Conservation (phyloP, 2,329 filamentous ascomycete genomes). For the Calycina herbarum region DNA sequence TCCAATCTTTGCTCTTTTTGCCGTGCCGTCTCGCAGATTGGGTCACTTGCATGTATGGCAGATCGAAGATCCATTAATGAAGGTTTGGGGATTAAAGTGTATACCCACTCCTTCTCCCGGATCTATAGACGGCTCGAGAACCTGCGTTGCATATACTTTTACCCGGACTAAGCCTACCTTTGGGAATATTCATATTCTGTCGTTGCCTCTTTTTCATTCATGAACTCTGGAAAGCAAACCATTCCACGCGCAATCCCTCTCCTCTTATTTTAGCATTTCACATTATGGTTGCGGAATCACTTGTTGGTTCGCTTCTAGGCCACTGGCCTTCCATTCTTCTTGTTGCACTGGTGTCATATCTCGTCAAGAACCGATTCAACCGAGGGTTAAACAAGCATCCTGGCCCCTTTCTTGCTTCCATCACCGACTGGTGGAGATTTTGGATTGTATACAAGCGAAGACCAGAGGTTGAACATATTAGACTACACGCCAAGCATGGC, state of each 20-base stretch:
- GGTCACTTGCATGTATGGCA: slow-evolving; percentile 9
- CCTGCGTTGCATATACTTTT: slow-evolving; percentile 5
- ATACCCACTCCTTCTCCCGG: not conserved
- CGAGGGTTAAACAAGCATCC: slow-evolving; percentile 69
- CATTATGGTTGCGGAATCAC: slow-evolving; percentile 27
- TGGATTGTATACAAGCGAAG: slow-evolving; percentile 64
- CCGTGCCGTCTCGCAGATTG: slow-evolving; percentile 13
- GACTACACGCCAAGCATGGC: slow-evolving; percentile 69
- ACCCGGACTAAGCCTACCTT: not conserved
- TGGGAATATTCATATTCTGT: not conserved
- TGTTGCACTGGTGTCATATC: slow-evolving; percentile 41
- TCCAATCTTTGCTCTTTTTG: slow-evolving; percentile 8
- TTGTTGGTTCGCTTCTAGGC: slow-evolving; percentile 22
- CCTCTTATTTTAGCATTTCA: not conserved
- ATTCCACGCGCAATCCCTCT: not conserved
- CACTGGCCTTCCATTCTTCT: slow-evolving; percentile 47
- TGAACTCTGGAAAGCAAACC: not conserved
- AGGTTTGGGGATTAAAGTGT: slow-evolving; percentile 7
- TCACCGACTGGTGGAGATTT: slow-evolving; percentile 75
- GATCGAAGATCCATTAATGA: not conserved
- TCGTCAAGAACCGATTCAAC: slow-evolving; percentile 51
- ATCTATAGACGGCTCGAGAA: not conserved
- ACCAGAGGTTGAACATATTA: slow-evolving; percentile 67
- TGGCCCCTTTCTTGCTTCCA: slow-evolving; percentile 66
- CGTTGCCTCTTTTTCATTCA: not conserved